phyloP scores from a whole-genome alignment of 768 basidiomycete genomes.

The Suillus spraguei region DNA sequence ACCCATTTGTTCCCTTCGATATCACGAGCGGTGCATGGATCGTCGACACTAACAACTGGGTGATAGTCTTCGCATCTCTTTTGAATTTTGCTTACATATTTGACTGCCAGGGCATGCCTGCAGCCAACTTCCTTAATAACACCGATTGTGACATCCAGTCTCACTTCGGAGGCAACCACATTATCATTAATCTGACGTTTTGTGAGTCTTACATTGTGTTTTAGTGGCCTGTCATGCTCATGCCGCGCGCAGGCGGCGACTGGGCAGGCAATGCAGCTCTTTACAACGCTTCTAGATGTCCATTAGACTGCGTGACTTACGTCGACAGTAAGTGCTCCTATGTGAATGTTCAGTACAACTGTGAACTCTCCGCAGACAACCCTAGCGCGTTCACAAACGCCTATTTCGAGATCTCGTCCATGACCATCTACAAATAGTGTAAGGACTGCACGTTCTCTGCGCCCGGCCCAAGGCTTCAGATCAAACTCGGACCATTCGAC shows the following conservation, averaged over 20 bases:
- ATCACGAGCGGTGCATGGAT: conserved; percentile 22
- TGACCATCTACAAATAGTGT: conserved; percentile 50
- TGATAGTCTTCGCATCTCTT: conserved; percentile 14
- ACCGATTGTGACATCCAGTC: conserved; percentile 38
- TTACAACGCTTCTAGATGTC: conserved; percentile 54
- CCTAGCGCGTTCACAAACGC: conserved; percentile 68
- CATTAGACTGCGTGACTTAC: conserved; percentile 42
- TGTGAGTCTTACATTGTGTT: conserved; percentile 43
- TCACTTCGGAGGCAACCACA: conserved; percentile 37
- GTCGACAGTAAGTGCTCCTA: conserved; percentile 40
- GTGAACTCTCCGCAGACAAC: conserved; percentile 45
- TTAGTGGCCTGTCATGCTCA: conserved; percentile 4
- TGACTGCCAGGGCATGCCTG: conserved; percentile 31
- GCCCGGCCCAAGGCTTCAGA: no score
- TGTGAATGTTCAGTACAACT: background rate
- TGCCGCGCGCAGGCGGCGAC: conserved; percentile 47
- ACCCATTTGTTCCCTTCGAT: conserved; percentile 25
- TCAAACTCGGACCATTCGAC: no score
- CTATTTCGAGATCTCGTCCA: conserved; percentile 69
- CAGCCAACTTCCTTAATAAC: conserved; percentile 37
- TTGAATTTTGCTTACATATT: conserved; percentile 1
- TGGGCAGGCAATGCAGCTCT: conserved; percentile 51
- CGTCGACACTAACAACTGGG: conserved; percentile 35
- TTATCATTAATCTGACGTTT: conserved; percentile 54
- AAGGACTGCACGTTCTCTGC: no score